These are phyloP conservation scores for Coleophoma eucalyptorum DNA, from an alignment of 2,329 filamentous ascomycete species.

Conservation along the genomic window DNA sequence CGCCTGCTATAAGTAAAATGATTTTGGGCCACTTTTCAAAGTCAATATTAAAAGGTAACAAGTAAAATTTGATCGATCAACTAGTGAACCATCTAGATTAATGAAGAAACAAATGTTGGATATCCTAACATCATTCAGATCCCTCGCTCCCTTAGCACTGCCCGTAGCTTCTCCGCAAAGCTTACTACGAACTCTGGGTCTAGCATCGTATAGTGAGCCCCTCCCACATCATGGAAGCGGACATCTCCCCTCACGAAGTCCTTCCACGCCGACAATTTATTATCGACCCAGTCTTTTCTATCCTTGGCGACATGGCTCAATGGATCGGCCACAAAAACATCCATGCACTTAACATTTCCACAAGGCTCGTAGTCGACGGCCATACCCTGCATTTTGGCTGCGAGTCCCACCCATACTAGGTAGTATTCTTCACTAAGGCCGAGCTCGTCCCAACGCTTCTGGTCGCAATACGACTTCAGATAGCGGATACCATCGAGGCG, in stretches of 20 bases:
- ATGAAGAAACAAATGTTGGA: too few species aligned
- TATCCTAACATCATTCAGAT: too few species aligned
- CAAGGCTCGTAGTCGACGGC: neutral
- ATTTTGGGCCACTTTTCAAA: too few species aligned
- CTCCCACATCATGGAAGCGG: constrained; percentile 1
- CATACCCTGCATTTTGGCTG: neutral
- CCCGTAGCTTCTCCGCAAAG: neutral
- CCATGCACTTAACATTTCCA: neutral
- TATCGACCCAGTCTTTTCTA: constrained; percentile 1
- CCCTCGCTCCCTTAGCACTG: neutral
- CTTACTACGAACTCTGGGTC: neutral
- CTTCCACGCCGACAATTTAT: constrained; percentile 1
- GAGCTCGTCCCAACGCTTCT: neutral
- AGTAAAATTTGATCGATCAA: too few species aligned
- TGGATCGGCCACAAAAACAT: neutral
- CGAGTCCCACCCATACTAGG: neutral
- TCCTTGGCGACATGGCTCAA: neutral
- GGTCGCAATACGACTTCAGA: neutral
- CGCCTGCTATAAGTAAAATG: too few species aligned
- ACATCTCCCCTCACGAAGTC: neutral
- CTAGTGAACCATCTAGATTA: too few species aligned
- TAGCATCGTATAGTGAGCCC: constrained; percentile 4
- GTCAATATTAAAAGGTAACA: too few species aligned
- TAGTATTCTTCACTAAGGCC: neutral
- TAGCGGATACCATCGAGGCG: neutral